Evolutionary conservation across 495 filamentous ascomycete species (phyloP), one percentile per base, ranked within the genome.

Genomic region (Friedmanniomyces simplex): DNA sequence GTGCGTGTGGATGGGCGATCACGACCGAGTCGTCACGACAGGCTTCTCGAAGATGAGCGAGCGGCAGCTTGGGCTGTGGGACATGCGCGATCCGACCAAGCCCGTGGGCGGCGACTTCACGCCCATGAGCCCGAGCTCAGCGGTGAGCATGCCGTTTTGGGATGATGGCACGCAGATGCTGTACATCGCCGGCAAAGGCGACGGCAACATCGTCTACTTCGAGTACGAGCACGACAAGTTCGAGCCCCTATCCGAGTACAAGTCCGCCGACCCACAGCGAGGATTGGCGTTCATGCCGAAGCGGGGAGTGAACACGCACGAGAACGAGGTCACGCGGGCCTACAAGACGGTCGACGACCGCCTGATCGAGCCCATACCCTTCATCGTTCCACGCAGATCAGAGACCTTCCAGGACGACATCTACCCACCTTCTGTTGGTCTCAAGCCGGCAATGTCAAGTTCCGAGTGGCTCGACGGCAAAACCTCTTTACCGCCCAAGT

Each of bases 101-200:
- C 93, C 93, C 18, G 83, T 96, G 64, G 89, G 87, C 30, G 90
- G 89, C 3, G 57, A 63, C 45, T 96, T 95, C 72, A 81, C 81
- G 66, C 84, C 82, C 46, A 76, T 98, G 47, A 94, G 97, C 70
- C 89, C 88, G 25, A 95, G 95, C 61, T 96, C 91, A 18, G 94
- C 94, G 65, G 89, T 98, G 46, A 95, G 88, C 77, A 97, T 98
- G 89, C 93, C 93, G 6, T 98, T 98, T 81, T 98, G 93, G 93
- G 93, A 98, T 69, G 94, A 97, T 50, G 86, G 89, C 36, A 95
- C 88, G 8, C 87, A 88, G 70, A 91, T 87, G 60, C 74, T 98
- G 64, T 98, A 96, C 70, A 76, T 97, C 58, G 93, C 94, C 54
- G 93, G 93, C 60, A 95, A 95, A 76, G 93, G 91, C 72, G 93